These are phyloP conservation scores for Aspergillus luchuensis DNA, from an alignment of 2,329 filamentous ascomycete species.

Conservation along the genomic window DNA sequence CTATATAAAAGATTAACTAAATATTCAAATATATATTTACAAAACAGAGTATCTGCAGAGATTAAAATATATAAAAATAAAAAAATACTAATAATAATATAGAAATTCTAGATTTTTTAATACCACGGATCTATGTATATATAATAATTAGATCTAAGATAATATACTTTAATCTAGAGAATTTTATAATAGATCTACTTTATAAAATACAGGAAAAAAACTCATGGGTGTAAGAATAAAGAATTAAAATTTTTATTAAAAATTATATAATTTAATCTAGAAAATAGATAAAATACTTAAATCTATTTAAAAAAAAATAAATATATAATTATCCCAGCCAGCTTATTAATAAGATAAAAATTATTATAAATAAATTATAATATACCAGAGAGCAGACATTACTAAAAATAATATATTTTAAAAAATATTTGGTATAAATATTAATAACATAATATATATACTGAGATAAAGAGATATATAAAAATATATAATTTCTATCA, in stretches of 20 bases:
- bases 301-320: background rate
- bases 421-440: background rate
- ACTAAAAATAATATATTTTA: background rate
- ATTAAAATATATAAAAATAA: background rate
- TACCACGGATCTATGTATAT: background rate
- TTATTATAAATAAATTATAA: background rate
- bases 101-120: background rate
- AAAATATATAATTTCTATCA: background rate
- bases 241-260: background rate
- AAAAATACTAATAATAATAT: background rate
- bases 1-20: background rate
- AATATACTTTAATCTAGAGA: background rate
- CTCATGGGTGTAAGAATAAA: background rate
- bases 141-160: background rate
- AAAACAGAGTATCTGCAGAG: background rate
- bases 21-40: background rate
- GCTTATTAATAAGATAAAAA: background rate
- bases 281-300: background rate
- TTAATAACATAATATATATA: background rate
- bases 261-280: background rate
- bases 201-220: background rate
- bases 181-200: background rate
- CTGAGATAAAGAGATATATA: background rate
- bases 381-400: background rate
- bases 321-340: background rate